Evolutionary conservation across 2,329 filamentous ascomycete species (phyloP).

Genomic region (Penicillium oxalicum): DNA sequence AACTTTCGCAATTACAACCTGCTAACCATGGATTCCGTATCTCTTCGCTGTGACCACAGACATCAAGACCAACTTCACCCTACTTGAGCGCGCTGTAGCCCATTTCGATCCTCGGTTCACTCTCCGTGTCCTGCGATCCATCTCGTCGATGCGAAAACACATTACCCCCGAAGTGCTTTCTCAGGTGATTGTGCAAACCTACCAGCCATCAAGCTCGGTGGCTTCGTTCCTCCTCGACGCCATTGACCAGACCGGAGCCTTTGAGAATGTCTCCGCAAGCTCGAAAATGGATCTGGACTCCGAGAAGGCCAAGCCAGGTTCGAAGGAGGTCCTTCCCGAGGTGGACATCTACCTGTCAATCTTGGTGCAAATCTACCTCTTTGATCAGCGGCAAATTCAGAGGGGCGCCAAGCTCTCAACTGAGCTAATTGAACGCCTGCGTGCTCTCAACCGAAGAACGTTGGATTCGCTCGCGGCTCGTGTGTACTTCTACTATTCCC

Average conservation of each 20-base stretch:
- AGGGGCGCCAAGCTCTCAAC: slow-evolving; percentile 79
- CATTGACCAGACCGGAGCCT: slow-evolving; percentile 61
- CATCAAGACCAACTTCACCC: slow-evolving; percentile 87
- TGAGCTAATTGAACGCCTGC: slow-evolving; percentile 75
- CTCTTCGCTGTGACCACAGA: slow-evolving; percentile 50
- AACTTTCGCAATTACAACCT: background rate
- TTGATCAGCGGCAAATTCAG: slow-evolving; percentile 75
- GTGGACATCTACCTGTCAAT: slow-evolving; percentile 85
- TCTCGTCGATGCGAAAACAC: slow-evolving; percentile 91
- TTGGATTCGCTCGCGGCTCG: slow-evolving; percentile 90
- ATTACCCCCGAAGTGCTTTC: slow-evolving; percentile 75
- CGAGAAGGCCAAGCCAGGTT: slow-evolving; percentile 58
- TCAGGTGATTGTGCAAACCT: slow-evolving; percentile 75
- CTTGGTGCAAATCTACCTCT: slow-evolving; percentile 77
- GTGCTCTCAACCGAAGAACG: slow-evolving; percentile 84
- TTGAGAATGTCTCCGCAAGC: slow-evolving; percentile 53
- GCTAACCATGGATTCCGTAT: background rate
- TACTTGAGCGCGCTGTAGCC: slow-evolving; percentile 85
- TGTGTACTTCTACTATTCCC: slow-evolving; percentile 95
- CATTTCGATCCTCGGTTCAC: slow-evolving; percentile 95
- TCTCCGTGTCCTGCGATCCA: slow-evolving; percentile 85
- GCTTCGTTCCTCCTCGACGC: slow-evolving; percentile 65
- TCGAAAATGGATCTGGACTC: slow-evolving; percentile 69
- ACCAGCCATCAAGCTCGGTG: slow-evolving; percentile 60
- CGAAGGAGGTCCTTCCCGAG: slow-evolving; percentile 76